Base-by-base conservation (phyloP, 2,329 filamentous ascomycete species). In the Xylaria sp. region DNA sequence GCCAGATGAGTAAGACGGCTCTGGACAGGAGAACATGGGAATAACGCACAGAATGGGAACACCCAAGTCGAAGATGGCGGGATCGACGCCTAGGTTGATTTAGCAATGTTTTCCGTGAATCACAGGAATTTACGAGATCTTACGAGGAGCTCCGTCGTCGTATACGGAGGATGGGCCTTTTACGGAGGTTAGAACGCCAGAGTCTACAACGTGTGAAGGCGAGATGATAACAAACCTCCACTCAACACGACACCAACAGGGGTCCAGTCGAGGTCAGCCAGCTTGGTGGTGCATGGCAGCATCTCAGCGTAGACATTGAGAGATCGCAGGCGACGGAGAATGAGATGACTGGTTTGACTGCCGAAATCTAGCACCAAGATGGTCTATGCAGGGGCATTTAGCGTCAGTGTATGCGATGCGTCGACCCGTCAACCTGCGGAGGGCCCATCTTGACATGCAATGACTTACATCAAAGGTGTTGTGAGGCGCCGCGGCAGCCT, bases 191-290 rank as follows among this genome's bases (percentile, higher is more conserved):
- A 63, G 57, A 13, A 10, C 19, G 30, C 1, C 30, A 9, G 16
- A 48, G 49, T 30, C 47, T 50, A 57, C 16, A 18, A 35, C 58
- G 44, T 19, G 19, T 11, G n/a, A 51, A 51, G 52, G 39, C 49
- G 44, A 39, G 19, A 55, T 35, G 19, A 11, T 7, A 30, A 64
- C 56, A 84, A 84, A 47, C 88, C 86, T 63, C 88, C 89, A 7
- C 85, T 89, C 8, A 92, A 78, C 59, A 96, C 89, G 65, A 97
- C 86, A 67, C 92, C 93, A 71, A 88, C 89, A 18, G 93, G 93
- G 71, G 86, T 91, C 80, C 83, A 96, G 52, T 80, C 72, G 39
- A 96, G 81, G 58, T 94, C 90, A 5, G 83, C 78, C 19, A 95
- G 76, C 79, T 93, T 93, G 69, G 89, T 86, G 51, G 88, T 95